These are phyloP conservation scores for Trichophyton rubrum DNA, from an alignment of 2,329 filamentous ascomycete genomes.

Conservation along the genomic window DNA sequence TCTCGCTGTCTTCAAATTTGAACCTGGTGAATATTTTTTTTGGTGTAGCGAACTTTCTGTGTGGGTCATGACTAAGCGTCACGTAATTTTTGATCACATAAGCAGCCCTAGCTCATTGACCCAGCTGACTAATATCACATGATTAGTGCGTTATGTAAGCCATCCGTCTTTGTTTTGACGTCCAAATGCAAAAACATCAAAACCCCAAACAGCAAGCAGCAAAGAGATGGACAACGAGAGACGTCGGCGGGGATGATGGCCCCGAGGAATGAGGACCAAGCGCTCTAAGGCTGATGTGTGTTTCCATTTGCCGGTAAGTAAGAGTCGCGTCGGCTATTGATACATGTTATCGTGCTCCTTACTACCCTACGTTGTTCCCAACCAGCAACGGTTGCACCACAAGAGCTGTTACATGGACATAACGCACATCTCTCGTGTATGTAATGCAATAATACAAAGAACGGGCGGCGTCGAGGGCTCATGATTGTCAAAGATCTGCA, in stretches of 20 bases:
- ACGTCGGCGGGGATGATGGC: too few species aligned
- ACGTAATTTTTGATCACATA: conserved; percentile 4
- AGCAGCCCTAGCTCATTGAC: conserved; percentile 15
- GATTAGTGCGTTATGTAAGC: not conserved
- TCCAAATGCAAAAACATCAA: not conserved
- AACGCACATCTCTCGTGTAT: not conserved
- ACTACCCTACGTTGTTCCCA: not conserved
- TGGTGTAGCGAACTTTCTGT: conserved; percentile 28
- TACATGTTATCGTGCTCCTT: not conserved
- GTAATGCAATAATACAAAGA: not conserved
- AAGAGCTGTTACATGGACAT: not conserved
- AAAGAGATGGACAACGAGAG: not conserved
- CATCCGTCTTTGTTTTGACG: not conserved
- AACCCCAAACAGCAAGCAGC: not conserved
- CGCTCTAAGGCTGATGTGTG: too few species aligned
- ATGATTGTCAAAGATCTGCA: not conserved
- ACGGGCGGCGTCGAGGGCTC: not conserved
- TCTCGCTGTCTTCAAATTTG: conserved; percentile 14
- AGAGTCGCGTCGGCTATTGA: too few species aligned
- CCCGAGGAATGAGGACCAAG: too few species aligned
- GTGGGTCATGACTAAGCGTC: conserved; percentile 27
- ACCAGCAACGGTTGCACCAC: not conserved
- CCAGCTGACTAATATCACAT: not conserved
- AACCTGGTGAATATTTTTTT: conserved; percentile 22
- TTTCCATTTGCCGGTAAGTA: too few species aligned